These are phyloP conservation scores for Fraxinus platypoda DNA, from an alignment of 305 asterid species.

Conservation along the genomic window DNA sequence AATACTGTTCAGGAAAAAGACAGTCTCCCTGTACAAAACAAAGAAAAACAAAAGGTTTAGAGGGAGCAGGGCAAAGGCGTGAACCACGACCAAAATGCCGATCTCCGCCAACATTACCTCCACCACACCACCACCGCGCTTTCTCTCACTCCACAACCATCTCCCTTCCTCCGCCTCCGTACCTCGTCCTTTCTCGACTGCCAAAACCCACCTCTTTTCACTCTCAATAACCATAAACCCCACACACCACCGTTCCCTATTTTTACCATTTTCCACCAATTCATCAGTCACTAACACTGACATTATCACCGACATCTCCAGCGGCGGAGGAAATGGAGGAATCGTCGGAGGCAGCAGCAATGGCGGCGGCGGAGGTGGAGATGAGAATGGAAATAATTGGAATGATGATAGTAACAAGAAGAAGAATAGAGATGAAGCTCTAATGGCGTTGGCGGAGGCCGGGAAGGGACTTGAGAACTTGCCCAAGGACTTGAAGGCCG, in stretches of 20 bases:
- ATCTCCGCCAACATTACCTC: constrained; percentile 44
- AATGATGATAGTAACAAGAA: constrained; percentile 43
- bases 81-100: constrained; percentile 33
- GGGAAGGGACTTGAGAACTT: constrained; percentile 74
- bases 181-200: constrained; percentile 22
- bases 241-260: constrained; percentile 7
- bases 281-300: constrained; percentile 30
- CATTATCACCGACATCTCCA: constrained; percentile 24
- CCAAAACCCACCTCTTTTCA: constrained; percentile 10
- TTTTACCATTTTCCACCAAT: constrained; percentile 26
- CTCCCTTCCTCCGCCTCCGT: constrained; percentile 12
- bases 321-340: constrained; percentile 30
- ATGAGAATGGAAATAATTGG: constrained; percentile 27
- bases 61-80: not conserved
- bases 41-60: not conserved
- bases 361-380: constrained; percentile 38
- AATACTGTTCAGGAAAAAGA: not conserved
- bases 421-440: constrained; percentile 57
- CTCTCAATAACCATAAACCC: constrained; percentile 21
- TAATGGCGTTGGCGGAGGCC: constrained; percentile 76
- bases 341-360: constrained; percentile 20
- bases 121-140: constrained; percentile 21
- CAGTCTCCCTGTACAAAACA: not conserved
- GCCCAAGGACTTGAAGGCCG: constrained; percentile 81
- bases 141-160: constrained; percentile 3